phyloP scores from a whole-genome alignment of 2,329 filamentous ascomycete species.

The Cytospora paraplurivora region DNA sequence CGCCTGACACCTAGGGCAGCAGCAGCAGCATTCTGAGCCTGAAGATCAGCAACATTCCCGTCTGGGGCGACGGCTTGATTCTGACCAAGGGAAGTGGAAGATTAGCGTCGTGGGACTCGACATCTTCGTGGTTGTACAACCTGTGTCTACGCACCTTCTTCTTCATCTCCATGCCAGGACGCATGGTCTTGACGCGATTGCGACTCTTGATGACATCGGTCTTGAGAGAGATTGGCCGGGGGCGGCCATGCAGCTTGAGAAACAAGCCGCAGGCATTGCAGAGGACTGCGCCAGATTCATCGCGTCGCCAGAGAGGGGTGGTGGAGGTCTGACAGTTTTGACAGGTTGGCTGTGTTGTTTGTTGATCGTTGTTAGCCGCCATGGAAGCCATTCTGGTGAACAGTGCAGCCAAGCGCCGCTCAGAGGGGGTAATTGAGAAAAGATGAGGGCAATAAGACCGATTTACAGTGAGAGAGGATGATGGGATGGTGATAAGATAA shows the following conservation, averaged over 20 bases:
- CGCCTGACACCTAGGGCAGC: constrained; percentile 60
- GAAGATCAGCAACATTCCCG: constrained; percentile 62
- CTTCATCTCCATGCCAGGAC: constrained; percentile 75
- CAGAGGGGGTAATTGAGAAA: constrained; percentile 1
- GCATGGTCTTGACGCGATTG: constrained; percentile 90
- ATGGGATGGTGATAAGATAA: constrained; percentile 20
- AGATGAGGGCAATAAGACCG: constrained; percentile 13
- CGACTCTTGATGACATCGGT: constrained; percentile 99
- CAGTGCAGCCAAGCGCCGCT: constrained; percentile 23
- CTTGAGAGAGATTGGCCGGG: constrained; percentile 93
- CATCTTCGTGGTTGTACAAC: constrained; percentile 19
- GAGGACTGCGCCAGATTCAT: constrained; percentile 91
- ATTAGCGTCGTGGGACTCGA: constrained; percentile 24
- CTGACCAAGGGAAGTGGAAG: constrained; percentile 27
- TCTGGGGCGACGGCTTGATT: constrained; percentile 47
- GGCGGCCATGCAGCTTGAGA: constrained; percentile 91
- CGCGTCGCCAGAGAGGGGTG: constrained; percentile 94
- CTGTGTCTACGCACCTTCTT: constrained; percentile 67
- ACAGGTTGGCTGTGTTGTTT: constrained; percentile 84
- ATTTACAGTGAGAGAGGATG: constrained; percentile 15
- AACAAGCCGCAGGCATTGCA: constrained; percentile 99
- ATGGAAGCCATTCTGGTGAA: constrained; percentile 51
- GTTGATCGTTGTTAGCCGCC: constrained; percentile 55
- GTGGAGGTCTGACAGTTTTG: constrained; percentile 96
- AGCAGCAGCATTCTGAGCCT: constrained; percentile 49